Percentiles rank a stretch among this genome's conserved stretches.
phyloP scores from a whole-genome alignment of 768 basidiomycete species.

The Suillus subluteus region DNA sequence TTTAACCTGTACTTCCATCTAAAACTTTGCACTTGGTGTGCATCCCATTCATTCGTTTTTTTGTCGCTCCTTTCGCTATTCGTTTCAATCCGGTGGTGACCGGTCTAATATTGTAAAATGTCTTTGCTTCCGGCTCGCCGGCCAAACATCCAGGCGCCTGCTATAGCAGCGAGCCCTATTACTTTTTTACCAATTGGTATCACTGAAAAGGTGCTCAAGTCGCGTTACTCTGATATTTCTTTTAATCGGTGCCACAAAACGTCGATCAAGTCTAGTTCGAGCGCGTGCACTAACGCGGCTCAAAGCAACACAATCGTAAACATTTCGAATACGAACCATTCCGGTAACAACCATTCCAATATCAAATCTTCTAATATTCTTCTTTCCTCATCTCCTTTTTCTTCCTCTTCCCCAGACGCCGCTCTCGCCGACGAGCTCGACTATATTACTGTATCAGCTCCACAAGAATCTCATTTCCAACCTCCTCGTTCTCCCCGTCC shows the following conservation, averaged over 20 bases:
- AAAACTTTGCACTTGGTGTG: not conserved
- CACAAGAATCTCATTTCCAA: slow-evolving; percentile 31
- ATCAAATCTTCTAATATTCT: slow-evolving; percentile 31
- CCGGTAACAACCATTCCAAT: slow-evolving; percentile 12
- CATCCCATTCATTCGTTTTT: slow-evolving; percentile 10
- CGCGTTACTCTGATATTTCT: slow-evolving; percentile 54
- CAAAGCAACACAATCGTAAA: slow-evolving; percentile 19
- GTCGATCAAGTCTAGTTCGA: slow-evolving; percentile 21
- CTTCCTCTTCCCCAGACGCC: slow-evolving; percentile 40
- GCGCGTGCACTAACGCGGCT: slow-evolving; percentile 7
- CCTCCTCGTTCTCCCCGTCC: slow-evolving; percentile 42
- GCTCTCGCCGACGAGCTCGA: slow-evolving; percentile 72
- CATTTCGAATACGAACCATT: slow-evolving; percentile 15
- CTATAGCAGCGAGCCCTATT: slow-evolving; percentile 39
- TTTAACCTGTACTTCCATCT: slow-evolving; percentile 7
- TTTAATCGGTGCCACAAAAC: slow-evolving; percentile 28
- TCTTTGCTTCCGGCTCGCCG: slow-evolving; percentile 22
- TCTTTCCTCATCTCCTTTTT: slow-evolving; percentile 53
- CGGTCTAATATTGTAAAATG: slow-evolving; percentile 19
- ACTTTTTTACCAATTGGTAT: slow-evolving; percentile 13
- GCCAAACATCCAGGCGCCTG: slow-evolving; percentile 25
- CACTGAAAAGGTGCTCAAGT: slow-evolving; percentile 49
- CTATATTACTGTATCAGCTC: slow-evolving; percentile 60
- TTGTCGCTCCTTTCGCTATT: not conserved
- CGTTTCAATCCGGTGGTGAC: not conserved